Base-by-base conservation (phyloP, 345 rosid species). In the Zanthoxylum bungeanum region DNA sequence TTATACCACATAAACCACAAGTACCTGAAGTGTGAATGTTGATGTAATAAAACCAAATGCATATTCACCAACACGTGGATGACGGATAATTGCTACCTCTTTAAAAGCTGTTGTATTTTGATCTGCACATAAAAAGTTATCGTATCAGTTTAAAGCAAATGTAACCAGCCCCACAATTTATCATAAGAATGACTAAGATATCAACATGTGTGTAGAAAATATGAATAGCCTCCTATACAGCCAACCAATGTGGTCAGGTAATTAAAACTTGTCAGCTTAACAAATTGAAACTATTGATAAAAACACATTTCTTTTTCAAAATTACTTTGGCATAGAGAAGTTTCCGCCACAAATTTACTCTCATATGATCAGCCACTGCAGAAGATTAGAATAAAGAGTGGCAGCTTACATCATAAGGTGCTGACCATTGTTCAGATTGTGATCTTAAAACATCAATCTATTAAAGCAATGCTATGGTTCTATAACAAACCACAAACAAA, bases 21-120 rank as follows among this genome's bases (percentile, higher is more conserved):
- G 28, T 75, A 91, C 98, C 93, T 93, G 96, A 74, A 91, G 97
- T 75, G 77, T 76, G 60, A 91, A 90, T 12, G 98, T 85, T 19
- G 97, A 91, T 77, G 98, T 91, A 76, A 93, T 93, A 66, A 93
- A 91, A 63, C 98, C 97, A 83, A 93, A 93, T 11, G 97, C 98
- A 73, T 91, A 93, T 86, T 93, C 98, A 27, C 97, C 98, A 77
- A 89, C 73, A 71, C 96, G 96, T 52, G 98, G 98, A 78, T 93
- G 98, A 34, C 91, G 84, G 51, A 93, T 91, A 52, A 93, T 93
- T 31, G 98, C 98, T 34, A 93, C 97, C 83, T 93, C 98, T 80
- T 93, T 93, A 71, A 93, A 91, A 51, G 98, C 96, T 73, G 93
- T 88, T 3, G 98, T 91, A 63, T 91, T 93, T 80, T 93, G 97